These are phyloP conservation scores for Fusarium abutilonis DNA, from an alignment of 2,329 filamentous ascomycete species.

Conservation along the genomic window DNA sequence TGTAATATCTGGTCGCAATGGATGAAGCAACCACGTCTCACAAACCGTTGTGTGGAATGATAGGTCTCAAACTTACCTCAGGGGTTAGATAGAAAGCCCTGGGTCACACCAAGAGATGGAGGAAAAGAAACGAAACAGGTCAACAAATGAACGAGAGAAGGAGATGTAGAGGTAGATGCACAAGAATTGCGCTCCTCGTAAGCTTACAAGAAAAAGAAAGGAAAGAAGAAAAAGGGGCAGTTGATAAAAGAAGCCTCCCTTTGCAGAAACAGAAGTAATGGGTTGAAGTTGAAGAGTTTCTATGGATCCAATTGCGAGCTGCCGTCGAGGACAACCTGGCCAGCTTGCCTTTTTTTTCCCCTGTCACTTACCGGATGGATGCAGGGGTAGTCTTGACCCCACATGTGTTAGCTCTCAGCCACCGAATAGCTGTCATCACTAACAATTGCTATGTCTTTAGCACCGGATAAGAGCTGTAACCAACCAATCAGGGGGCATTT, in stretches of 20 bases:
- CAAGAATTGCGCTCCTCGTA: conserved; percentile 37
- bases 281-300: conserved; percentile 33
- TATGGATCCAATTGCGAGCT: conserved; percentile 8
- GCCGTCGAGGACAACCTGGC: conserved; percentile 44
- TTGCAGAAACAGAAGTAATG: conserved; percentile 35
- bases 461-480: conserved; percentile 1
- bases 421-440: conserved; percentile 37
- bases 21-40: conserved; percentile 22
- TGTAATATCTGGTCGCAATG: conserved; percentile 12
- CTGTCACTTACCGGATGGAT: conserved; percentile 30
- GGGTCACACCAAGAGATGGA: conserved; percentile 22
- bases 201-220: conserved; percentile 21
- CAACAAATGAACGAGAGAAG: conserved; percentile 42
- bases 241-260: conserved; percentile 35
- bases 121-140: conserved; percentile 27
- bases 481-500: conserved; percentile 18
- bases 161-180: conserved; percentile 25
- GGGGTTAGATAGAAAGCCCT: conserved; percentile 28
- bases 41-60: conserved; percentile 22
- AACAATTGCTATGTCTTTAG: conserved; percentile 24
- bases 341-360: conserved; percentile 39
- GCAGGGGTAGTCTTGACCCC: conserved; percentile 39
- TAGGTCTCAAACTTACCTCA: conserved; percentile 41
- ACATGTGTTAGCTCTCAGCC: conserved; percentile 33
- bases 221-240: conserved; percentile 23